These are phyloP conservation scores for Withania somnifera DNA, from an alignment of 305 asterid genomes.

Conservation along the genomic window DNA sequence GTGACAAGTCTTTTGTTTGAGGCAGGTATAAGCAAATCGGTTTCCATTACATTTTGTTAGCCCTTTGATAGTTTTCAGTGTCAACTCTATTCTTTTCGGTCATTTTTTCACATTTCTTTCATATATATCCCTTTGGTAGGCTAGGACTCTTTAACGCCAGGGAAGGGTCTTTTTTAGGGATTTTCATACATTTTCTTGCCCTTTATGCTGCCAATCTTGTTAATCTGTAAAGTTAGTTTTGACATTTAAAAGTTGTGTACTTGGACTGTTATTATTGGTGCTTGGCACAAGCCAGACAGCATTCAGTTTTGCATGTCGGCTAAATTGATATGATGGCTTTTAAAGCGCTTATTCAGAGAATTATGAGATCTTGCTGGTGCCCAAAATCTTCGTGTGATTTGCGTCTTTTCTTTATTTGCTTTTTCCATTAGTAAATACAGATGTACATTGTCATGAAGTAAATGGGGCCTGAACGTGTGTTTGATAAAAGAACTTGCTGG, in stretches of 20 bases:
- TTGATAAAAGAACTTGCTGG: neutral
- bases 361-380: neutral
- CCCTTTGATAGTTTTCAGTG: neutral
- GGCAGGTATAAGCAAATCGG: neutral
- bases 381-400: neutral
- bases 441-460: neutral
- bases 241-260: conserved; percentile 27
- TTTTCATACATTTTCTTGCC: neutral
- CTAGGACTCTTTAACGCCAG: neutral
- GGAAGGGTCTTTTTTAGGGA: neutral
- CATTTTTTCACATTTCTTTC: neutral
- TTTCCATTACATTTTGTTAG: neutral
- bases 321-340: neutral
- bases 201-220: neutral
- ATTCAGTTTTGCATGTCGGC: neutral
- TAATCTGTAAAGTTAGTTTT: neutral
- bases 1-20: conserved; percentile 1
- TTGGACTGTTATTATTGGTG: conserved; percentile 2
- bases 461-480: neutral
- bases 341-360: neutral
- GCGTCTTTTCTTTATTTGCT: neutral
- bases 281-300: conserved; percentile 1
- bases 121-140: neutral
- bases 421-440: neutral
- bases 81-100: neutral